phyloP scores from a whole-genome alignment of 176 grass and related monocot species.

The Poa pratensis region DNA sequence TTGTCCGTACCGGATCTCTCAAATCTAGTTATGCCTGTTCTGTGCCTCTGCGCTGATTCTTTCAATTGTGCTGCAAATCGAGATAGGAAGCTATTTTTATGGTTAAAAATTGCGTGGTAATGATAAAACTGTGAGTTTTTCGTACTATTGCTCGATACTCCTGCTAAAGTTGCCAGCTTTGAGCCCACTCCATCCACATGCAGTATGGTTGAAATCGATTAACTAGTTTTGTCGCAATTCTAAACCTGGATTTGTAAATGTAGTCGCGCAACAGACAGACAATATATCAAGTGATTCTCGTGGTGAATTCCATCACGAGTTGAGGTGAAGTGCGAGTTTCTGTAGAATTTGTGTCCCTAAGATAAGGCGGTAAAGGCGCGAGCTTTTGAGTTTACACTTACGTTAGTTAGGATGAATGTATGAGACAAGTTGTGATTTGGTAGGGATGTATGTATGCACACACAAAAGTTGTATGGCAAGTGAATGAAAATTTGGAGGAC shows the following conservation, averaged over 20 bases:
- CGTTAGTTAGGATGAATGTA: conserved; percentile 5
- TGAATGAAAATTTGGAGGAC: background rate
- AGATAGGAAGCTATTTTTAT: background rate
- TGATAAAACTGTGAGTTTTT: conserved; percentile 4
- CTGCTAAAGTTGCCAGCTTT: conserved; percentile 33
- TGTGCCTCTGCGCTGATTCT: background rate
- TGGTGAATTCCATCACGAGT: background rate
- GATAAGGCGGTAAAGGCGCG: conserved; percentile 1
- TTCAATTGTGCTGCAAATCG: background rate
- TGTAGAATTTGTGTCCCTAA: conserved; percentile 5
- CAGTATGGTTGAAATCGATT: background rate
- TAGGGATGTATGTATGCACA: background rate
- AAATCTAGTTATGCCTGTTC: conserved; percentile 12
- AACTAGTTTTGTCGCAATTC: background rate
- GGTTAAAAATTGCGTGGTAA: background rate
- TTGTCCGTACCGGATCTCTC: conserved; percentile 50
- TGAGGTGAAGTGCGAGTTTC: background rate
- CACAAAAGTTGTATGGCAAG: background rate
- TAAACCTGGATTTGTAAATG: background rate
- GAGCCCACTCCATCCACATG: conserved; percentile 15
- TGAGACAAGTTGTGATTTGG: background rate
- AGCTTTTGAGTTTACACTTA: background rate
- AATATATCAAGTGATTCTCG: background rate
- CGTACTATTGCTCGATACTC: background rate
- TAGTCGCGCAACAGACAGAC: background rate